Base-by-base conservation (phyloP, 176 grass and related monocot genomes). In the Musa itinerans region DNA sequence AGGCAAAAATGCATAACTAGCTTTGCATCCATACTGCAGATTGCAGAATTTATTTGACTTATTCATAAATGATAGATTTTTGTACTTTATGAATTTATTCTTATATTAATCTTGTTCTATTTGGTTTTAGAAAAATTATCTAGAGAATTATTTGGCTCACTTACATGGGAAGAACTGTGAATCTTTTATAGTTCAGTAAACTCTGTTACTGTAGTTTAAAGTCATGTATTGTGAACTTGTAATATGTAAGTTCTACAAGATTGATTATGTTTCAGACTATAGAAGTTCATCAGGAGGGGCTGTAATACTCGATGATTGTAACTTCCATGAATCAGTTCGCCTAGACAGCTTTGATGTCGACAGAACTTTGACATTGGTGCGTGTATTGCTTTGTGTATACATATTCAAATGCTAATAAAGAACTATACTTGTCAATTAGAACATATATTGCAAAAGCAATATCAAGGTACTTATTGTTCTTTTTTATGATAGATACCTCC, bases 271-370 rank as follows among this genome's bases (percentile, higher is more conserved):
- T 81, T 26, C 80, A 99, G 96, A 95, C 83, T 94, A 95, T 73
- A 91, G 88, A 86, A 91, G 91, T 83, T 99, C 95, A 74, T 62
- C 89, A 85, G 94, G 94, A 76, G 95, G 96, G 51, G 48, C 83
- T 25, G 96, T 99, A 11, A 54, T 92, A 84, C 89, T 96, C 80
- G 93, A 99, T 81, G 95, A 99, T 83, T 99, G 95, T 81, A 99
- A 99, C 76, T 94, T 99, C 79, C 95, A 99, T 20, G 95, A 99
- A 79, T 94, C 95, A 1, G 95, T 99, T 68, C 95, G 93, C 79
- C 83, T 99, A 25, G 95, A 99, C 69, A 94, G 95, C 72, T 99
- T 99, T 84, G 95, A 94, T 79, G 80, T 89, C 64, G 95, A 99
- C 76, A 89, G 86, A 87, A 99, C 86, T 53, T 85, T 99, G 64